phyloP scores from a whole-genome alignment of 208 protist species.

The Trichomonas gallinae region DNA sequence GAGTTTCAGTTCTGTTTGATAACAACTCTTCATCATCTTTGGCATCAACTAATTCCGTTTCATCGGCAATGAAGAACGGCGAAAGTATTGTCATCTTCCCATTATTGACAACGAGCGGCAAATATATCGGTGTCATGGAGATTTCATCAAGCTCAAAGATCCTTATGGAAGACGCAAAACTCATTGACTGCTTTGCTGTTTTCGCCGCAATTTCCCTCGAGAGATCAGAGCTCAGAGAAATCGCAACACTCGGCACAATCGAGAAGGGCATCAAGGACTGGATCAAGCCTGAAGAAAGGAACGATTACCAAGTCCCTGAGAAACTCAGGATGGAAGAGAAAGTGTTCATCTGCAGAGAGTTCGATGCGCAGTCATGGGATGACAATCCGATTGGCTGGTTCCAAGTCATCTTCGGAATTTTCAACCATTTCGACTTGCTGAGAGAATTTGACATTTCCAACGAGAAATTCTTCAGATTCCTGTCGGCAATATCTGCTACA shows the following conservation, averaged over 20 bases:
- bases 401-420: neutral
- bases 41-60: neutral
- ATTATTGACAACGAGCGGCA: neutral
- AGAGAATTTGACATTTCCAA: constrained; percentile 21
- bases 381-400: neutral
- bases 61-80: neutral
- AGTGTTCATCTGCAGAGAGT: neutral
- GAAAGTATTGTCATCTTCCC: neutral
- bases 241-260: neutral
- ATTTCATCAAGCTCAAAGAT: neutral
- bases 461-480: constrained; percentile 14
- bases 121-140: neutral
- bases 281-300: neutral
- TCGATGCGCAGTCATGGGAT: neutral
- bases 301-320: neutral
- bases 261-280: neutral
- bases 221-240: neutral
- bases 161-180: neutral
- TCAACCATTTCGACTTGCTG: constrained; percentile 20
- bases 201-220: neutral
- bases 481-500: neutral
- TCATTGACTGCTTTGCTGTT: neutral
- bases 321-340: neutral
- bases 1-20: neutral
- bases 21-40: neutral